Percentiles rank a stretch among this genome's conserved stretches.
phyloP scores from a whole-genome alignment of 345 rosid species.

The Acer yangbiense region DNA sequence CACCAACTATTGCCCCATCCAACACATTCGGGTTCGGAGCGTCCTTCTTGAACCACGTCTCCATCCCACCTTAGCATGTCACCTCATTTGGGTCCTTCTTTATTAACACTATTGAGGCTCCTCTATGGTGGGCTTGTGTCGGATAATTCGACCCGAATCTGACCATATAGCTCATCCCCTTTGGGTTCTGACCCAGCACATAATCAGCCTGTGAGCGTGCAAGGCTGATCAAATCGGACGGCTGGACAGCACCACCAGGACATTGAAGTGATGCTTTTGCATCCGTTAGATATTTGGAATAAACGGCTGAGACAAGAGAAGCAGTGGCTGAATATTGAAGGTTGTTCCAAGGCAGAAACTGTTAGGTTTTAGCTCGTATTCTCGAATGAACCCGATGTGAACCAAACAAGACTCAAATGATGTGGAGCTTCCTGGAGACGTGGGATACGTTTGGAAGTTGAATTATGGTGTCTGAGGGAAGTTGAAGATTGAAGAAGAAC shows the following conservation, averaged over 20 bases:
- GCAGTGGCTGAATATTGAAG: conserved; percentile 38
- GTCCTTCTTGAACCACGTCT: conserved; percentile 40
- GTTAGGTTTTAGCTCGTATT: no score
- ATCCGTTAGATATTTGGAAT: conserved; percentile 32
- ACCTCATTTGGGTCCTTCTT: conserved; percentile 30
- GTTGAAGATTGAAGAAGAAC: no score
- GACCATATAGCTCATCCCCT: conserved; percentile 51
- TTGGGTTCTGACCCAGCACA: conserved; percentile 52
- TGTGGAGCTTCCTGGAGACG: no score
- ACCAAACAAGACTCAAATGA: no score
- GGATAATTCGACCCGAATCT: conserved; percentile 55
- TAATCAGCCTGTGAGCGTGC: conserved; percentile 58
- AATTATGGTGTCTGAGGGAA: no score
- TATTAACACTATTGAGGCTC: conserved; percentile 42
- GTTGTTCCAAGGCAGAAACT: conserved; percentile 34
- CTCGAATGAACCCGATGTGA: no score
- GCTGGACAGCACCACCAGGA: conserved; percentile 31
- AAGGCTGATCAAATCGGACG: conserved; percentile 31
- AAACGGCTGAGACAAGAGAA: conserved; percentile 27
- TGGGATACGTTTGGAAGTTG: no score
- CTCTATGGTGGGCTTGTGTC: conserved; percentile 46
- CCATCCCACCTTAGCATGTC: conserved; percentile 40
- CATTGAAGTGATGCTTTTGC: conserved; percentile 37
- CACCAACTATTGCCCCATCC: conserved; percentile 68
- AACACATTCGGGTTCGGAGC: conserved; percentile 59